Conservation (phyloP, 805 yeast genomes). For the Ogataea dorogensis region DNA sequence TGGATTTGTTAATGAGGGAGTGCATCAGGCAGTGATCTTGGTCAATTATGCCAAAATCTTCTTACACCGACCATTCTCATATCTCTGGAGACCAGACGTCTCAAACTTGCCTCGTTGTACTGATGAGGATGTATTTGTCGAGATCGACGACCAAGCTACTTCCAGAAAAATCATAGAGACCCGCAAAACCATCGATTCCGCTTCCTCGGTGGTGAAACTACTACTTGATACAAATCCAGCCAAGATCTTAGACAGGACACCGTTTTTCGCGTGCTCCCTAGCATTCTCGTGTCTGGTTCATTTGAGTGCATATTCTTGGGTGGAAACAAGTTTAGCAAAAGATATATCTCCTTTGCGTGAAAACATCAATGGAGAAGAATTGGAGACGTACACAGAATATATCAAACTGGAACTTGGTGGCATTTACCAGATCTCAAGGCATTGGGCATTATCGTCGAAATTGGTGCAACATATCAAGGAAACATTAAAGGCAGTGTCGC, state of each 20-base stretch:
- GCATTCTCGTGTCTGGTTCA: constrained; percentile 54
- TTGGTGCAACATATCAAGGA: constrained; percentile 47
- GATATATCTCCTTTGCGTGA: constrained; percentile 22
- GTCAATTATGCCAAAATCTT: constrained; percentile 53
- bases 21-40: constrained; percentile 48
- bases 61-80: constrained; percentile 53
- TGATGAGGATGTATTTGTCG: constrained; percentile 30
- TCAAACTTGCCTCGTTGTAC: constrained; percentile 41
- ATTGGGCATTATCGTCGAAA: constrained; percentile 50
- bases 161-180: constrained; percentile 50
- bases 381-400: constrained; percentile 46
- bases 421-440: constrained; percentile 47
- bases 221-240: constrained; percentile 48
- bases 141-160: constrained; percentile 36
- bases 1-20: constrained; percentile 52
- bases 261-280: constrained; percentile 50
- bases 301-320: constrained; percentile 53
- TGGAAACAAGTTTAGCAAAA: constrained; percentile 36
- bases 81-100: constrained; percentile 48
- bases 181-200: constrained; percentile 53
- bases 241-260: constrained; percentile 44
- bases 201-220: constrained; percentile 46
- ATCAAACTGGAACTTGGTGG: constrained; percentile 49
- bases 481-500: constrained; percentile 41
- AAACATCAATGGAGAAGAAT: constrained; percentile 36